Evolutionary conservation across 176 grass and related monocot genomes (phyloP), one percentile per base, ranked within the genome.

Genomic region (Carex cristatella): DNA sequence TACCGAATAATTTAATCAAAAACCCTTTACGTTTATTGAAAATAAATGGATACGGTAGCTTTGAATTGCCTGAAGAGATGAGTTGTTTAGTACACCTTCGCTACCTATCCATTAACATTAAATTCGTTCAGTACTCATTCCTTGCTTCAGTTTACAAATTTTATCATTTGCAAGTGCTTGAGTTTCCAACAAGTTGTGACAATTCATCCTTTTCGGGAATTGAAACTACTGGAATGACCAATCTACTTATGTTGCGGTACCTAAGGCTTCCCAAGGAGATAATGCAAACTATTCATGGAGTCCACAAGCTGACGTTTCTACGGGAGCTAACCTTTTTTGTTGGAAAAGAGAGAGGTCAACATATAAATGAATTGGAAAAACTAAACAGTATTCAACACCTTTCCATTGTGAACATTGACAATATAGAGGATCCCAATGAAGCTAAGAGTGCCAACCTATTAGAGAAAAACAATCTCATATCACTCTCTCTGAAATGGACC

Each of bases 311-410:
- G 12, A 40, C 38, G 0, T 40, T 4, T 40, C 38, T 40, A 5
- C 4, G 5, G 5, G 38, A 40, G 38, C 5, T 40, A 40, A 40
- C 38, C 5, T 40, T 83, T 63, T 1, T 5, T 48, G 67, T 91
- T 61, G 51, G 85, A 63, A 6, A 83, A 4, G 0, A 65, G 61
- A 5, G 0, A 30, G 90, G 90, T 7, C 79, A 84, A 8, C 54
- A 1, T 1, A 69, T 91, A 81, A 78, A 66, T 32, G 84, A 87
- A 15, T 40, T 91, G 2, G 65, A 60, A 66, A 85, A 76, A 69
- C 71, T 91, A 2, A 89, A 48, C 14, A 7, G 51, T 33, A 12
- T 87, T 1, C 31, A 1, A 3, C 4, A 81, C 3, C 85, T 91
- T 4, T 0, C 38, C 7, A 44, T 91, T 70, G 56, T 23, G 12